Evolutionary conservation across 371 early-diverging fungal species (phyloP).

Genomic region (Apophysomyces variabilis): DNA sequence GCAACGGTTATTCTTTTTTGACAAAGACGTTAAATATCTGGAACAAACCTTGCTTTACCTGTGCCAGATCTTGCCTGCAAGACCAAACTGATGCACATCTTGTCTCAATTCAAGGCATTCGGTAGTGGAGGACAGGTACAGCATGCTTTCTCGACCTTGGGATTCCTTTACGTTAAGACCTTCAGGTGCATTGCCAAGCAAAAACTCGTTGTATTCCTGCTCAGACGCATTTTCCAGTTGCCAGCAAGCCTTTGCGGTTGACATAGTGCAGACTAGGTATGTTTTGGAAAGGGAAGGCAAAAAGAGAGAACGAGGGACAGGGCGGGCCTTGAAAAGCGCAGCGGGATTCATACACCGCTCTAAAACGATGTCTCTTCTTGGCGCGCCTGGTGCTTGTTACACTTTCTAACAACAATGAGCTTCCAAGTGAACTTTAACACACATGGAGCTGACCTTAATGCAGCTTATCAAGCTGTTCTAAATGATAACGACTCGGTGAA

Average conservation of each 20-base stretch:
- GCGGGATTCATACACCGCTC: background rate
- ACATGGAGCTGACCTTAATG: slow-evolving; percentile 61
- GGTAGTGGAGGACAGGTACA: background rate
- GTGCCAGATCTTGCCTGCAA: slow-evolving; percentile 60
- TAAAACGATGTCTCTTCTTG: background rate
- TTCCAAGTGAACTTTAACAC: slow-evolving; percentile 70
- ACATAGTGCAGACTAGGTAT: background rate
- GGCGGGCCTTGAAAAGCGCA: background rate
- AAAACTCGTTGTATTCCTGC: slow-evolving; percentile 26
- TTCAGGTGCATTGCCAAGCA: slow-evolving; percentile 47
- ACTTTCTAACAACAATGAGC: slow-evolving; percentile 46
- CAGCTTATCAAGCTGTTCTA: slow-evolving; percentile 74
- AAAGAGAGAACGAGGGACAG: background rate
- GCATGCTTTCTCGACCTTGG: slow-evolving; percentile 22
- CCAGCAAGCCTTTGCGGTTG: background rate
- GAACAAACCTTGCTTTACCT: slow-evolving; percentile 29
- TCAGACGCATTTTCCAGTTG: background rate
- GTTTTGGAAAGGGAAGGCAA: background rate
- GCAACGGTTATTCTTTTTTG: background rate
- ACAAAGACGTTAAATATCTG: background rate
- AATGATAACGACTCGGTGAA: slow-evolving; percentile 57
- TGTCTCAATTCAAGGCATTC: slow-evolving; percentile 38
- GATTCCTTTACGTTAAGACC: slow-evolving; percentile 45
- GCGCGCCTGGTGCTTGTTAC: background rate
- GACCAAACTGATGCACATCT: slow-evolving; percentile 45